A percentile compares a stretch with the other conserved stretches of the same genome.
Evolutionary conservation across 192 early-diverging fungal species (phyloP).

Genomic region (Entomortierella beljakovae): DNA sequence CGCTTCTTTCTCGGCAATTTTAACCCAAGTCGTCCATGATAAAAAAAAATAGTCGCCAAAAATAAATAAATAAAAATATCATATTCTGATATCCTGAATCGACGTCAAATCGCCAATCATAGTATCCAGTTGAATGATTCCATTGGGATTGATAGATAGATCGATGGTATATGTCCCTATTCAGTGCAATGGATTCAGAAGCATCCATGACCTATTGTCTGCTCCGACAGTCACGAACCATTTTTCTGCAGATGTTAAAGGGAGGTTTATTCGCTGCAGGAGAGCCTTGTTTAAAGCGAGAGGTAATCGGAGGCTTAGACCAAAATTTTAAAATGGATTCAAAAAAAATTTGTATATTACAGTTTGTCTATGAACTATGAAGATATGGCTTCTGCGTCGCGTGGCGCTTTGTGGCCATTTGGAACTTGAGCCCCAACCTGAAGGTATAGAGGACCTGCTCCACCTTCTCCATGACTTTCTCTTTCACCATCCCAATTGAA

Average conservation of each 20-base stretch:
- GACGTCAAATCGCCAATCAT: neutral
- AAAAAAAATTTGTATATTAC: neutral
- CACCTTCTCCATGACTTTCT: neutral
- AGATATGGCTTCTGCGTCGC: slow-evolving; percentile 9
- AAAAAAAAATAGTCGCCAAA: no score
- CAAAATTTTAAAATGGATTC: neutral
- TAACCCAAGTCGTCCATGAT: no score
- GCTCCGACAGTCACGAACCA: slow-evolving; percentile 38
- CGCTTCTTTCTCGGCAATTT: no score
- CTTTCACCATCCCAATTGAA: slow-evolving; percentile 12
- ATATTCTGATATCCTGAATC: no score
- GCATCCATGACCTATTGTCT: slow-evolving; percentile 5
- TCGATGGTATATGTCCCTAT: neutral
- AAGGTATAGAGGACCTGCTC: slow-evolving; percentile 25
- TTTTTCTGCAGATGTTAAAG: slow-evolving; percentile 42
- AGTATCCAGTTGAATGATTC: neutral
- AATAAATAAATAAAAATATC: no score
- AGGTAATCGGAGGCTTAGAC: slow-evolving; percentile 21
- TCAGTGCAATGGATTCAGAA: slow-evolving; percentile 11
- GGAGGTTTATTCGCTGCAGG: slow-evolving; percentile 3
- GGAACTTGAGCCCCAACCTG: neutral
- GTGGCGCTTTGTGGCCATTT: neutral
- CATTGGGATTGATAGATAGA: slow-evolving; percentile 12
- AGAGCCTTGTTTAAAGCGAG: neutral
- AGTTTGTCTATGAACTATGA: slow-evolving; percentile 3